These are phyloP conservation scores for Oryza longistaminata DNA, from an alignment of 176 grass and related monocot genomes.

Conservation along the genomic window DNA sequence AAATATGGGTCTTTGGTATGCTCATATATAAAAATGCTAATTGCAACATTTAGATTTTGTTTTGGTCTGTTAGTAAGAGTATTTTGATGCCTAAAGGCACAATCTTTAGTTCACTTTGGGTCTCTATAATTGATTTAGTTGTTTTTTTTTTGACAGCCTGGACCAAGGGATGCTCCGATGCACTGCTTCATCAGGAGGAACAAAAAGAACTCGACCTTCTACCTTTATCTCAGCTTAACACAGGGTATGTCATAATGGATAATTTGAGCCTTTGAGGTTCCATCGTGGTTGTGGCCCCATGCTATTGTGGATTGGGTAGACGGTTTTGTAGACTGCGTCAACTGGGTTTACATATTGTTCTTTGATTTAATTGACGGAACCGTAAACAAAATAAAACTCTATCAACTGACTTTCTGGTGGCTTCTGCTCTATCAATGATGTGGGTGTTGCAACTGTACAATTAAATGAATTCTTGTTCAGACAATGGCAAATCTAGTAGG, in stretches of 20 bases:
- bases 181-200: constrained; percentile 95
- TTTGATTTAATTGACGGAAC: neutral
- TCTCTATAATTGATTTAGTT: neutral
- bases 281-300: neutral
- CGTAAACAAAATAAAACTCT: neutral
- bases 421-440: neutral
- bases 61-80: neutral
- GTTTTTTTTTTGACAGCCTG: constrained; percentile 53
- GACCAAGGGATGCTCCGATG: constrained; percentile 73
- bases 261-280: neutral
- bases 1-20: neutral
- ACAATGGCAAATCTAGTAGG: constrained; percentile 4
- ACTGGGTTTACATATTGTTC: neutral
- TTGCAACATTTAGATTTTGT: constrained; percentile 15
- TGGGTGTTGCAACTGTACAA: constrained; percentile 22
- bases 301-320: constrained; percentile 1
- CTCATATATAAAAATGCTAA: constrained; percentile 4
- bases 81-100: constrained; percentile 3
- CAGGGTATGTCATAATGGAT: constrained; percentile 52
- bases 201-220: constrained; percentile 83
- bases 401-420: neutral
- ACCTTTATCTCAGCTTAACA: constrained; percentile 75
- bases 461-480: constrained; percentile 7
- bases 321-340: neutral
- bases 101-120: constrained; percentile 6